phyloP scores from a whole-genome alignment of 179 eudicot genomes.

The Beta macrorhiza region DNA sequence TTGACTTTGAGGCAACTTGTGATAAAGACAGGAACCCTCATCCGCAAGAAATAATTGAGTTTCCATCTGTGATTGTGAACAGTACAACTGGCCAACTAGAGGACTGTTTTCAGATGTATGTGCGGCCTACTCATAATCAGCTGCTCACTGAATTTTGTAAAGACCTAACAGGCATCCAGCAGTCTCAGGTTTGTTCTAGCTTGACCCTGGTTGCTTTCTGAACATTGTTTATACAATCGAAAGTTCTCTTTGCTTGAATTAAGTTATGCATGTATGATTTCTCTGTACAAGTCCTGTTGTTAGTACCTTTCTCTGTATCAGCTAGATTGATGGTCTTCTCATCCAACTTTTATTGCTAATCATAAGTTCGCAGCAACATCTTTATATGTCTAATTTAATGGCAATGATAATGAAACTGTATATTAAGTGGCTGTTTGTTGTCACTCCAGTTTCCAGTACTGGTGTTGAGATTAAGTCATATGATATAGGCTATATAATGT shows the following conservation, averaged over 20 bases:
- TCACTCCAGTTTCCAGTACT: no score
- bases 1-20: conserved; percentile 98
- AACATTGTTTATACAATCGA: not conserved
- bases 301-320: not conserved
- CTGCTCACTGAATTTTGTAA: conserved; percentile 81
- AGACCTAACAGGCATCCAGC: conserved; percentile 94
- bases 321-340: conserved; percentile 4
- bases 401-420: not conserved
- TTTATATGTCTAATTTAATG: not conserved
- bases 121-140: conserved; percentile 78
- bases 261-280: not conserved
- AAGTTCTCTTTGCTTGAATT: not conserved
- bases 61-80: conserved; percentile 88
- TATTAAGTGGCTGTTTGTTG: no score
- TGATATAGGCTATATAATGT: no score
- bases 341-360: not conserved
- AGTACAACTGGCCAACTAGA: conserved; percentile 78
- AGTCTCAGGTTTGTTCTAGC: conserved; percentile 64
- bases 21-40: conserved; percentile 70
- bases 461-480: no score
- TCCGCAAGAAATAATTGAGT: conserved; percentile 96
- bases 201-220: not conserved
- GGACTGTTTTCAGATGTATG: conserved; percentile 78
- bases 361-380: not conserved
- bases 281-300: not conserved